phyloP scores from a whole-genome alignment of 2,329 filamentous ascomycete genomes.

The Fusarium sp. region DNA sequence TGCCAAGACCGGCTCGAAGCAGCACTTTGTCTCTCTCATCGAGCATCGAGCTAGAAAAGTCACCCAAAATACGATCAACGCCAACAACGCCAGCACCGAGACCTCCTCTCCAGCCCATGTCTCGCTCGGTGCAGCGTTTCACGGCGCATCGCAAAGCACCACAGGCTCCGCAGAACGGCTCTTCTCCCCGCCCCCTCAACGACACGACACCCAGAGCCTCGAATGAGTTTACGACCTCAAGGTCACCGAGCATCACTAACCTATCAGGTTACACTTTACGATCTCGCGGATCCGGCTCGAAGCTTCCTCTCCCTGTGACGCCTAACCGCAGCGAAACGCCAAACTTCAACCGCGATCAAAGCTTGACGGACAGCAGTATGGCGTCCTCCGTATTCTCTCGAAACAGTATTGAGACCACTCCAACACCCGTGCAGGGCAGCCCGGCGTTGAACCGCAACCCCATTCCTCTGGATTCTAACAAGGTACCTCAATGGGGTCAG shows the following conservation, averaged over 20 bases:
- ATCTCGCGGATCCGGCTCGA: constrained; percentile 53
- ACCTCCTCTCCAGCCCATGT: constrained; percentile 25
- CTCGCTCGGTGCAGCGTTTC: constrained; percentile 35
- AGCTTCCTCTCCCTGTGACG: constrained; percentile 54
- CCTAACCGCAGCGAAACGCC: constrained; percentile 53
- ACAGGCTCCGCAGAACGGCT: constrained; percentile 19
- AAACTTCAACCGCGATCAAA: constrained; percentile 50
- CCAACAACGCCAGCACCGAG: constrained; percentile 39
- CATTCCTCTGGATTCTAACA: constrained; percentile 21
- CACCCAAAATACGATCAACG: constrained; percentile 39
- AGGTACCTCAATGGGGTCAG: constrained; percentile 40
- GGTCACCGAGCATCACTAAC: constrained; percentile 44
- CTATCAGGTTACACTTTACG: constrained; percentile 47
- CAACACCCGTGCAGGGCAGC: constrained; percentile 49
- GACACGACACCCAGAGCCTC: constrained; percentile 16
- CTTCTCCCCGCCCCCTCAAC: constrained; percentile 17
- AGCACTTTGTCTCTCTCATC: constrained; percentile 28
- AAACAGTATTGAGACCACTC: constrained; percentile 49
- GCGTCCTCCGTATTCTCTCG: constrained; percentile 56
- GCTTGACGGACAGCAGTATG: constrained; percentile 58
- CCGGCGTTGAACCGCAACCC: constrained; percentile 41
- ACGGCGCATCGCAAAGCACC: constrained; percentile 17
- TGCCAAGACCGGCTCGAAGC: constrained; percentile 35
- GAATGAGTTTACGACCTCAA: constrained; percentile 30
- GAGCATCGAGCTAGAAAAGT: constrained; percentile 30